Evolutionary conservation across 2,329 filamentous ascomycete genomes (phyloP).

Genomic region (Thielaviopsis euricoi): DNA sequence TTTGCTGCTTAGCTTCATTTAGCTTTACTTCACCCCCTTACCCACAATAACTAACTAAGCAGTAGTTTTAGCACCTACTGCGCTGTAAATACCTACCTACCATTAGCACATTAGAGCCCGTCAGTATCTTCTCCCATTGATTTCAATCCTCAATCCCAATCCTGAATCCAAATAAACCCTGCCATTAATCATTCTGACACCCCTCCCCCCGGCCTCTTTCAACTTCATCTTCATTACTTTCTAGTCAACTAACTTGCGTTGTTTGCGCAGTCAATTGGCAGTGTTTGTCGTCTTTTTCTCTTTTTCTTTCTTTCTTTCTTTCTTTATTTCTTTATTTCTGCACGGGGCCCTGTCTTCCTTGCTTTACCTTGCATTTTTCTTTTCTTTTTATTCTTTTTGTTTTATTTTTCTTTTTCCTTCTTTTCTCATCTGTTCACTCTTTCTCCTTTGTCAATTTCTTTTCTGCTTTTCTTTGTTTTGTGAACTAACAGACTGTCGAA

Average conservation of each 20-base stretch:
- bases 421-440: too few relatives aligned
- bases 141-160: conserved; percentile 7
- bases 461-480: not conserved
- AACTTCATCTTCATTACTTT: not conserved
- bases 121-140: conserved; percentile 11
- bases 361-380: too few relatives aligned
- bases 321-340: too few relatives aligned
- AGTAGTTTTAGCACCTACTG: too few relatives aligned
- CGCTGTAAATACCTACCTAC: not conserved
- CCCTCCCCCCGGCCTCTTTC: not conserved
- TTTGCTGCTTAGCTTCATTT: not conserved
- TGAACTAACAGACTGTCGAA: conserved; percentile 6
- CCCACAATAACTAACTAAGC: conserved; percentile 1
- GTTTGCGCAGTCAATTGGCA: not conserved
- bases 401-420: too few relatives aligned
- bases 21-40: not conserved
- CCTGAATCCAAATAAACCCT: conserved; percentile 9
- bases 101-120: conserved; percentile 3
- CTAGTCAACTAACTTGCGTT: not conserved
- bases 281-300: too few relatives aligned
- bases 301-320: too few relatives aligned
- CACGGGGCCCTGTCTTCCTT: too few relatives aligned
- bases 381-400: too few relatives aligned
- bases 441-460: not conserved
- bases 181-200: not conserved